Base-by-base conservation (phyloP, 805 yeast species). In the Jamesozyma hellenica region DNA sequence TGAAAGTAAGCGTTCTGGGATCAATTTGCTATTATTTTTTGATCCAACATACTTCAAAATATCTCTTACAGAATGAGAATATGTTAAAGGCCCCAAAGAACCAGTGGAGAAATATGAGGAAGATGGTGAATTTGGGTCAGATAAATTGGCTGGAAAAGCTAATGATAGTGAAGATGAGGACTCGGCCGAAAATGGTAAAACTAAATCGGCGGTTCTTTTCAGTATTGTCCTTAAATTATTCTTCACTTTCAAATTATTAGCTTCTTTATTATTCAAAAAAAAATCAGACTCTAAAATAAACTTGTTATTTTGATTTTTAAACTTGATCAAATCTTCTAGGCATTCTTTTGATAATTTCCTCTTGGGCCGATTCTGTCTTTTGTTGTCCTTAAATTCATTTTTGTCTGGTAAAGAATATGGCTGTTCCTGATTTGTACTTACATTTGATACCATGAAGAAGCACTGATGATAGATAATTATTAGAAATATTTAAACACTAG, bases 11-110 rank as follows among this genome's bases (percentile, higher is more conserved):
- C 41, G 39, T 18, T 35, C 37, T 4, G 49, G 38, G 4, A 41
- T 28, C 3, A 42, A 28, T 10, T 31, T 31, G 6, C 36, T 28
- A 6, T 19, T 42, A 27, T 36, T 40, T 9, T 34, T 36, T 3
- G 42, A 23, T 25, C 35, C 36, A 11, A 40, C 42, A 29, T 46
- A 41, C 2, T 41, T 40, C 1, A 46, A 26, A 19, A 46, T 31
- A 17, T 51, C 52, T n/a, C 39, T 38, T 17, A 48, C 45, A 1
- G 53, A 45, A 16, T 46, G 44, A 4, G 53, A 45, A 36, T 52
- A 49, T 15, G 59, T 54, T 31, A 50, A 37, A 6, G 60, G 59
- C 2, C 61, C 59, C 8, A 47, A 29, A 1, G 33, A 5, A 2
- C 23, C 23, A 21, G 23, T 8, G 8, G 8, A 21, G 5, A 21